These are phyloP conservation scores for Fusarium napiforme DNA, from an alignment of 2,329 filamentous ascomycete species.

Conservation along the genomic window DNA sequence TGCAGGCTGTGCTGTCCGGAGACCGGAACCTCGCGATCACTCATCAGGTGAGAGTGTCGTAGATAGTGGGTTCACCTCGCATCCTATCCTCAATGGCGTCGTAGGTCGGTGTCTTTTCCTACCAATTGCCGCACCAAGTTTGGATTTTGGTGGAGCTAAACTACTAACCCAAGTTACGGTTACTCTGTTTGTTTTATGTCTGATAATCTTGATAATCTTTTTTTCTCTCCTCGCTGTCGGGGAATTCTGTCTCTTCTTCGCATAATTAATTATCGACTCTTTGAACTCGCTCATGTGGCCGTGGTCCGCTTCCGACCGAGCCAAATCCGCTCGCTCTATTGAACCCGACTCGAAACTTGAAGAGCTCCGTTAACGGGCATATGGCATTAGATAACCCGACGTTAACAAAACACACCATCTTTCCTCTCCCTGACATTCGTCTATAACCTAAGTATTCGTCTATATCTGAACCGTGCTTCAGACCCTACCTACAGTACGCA, in stretches of 20 bases:
- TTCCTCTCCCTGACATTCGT: neutral
- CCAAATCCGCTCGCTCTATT: constrained; percentile 34
- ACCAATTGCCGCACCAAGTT: constrained; percentile 36
- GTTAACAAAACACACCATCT: constrained; percentile 19
- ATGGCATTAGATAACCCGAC: constrained; percentile 1
- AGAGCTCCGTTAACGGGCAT: constrained; percentile 43
- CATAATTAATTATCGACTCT: neutral
- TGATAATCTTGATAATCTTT: constrained; percentile 39
- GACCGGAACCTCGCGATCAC: constrained; percentile 37
- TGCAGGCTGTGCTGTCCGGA: constrained; percentile 40
- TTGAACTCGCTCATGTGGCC: neutral
- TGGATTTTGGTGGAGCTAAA: constrained; percentile 25
- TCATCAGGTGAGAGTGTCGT: constrained; percentile 38
- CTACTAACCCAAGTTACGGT: neutral
- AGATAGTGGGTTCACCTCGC: constrained; percentile 31
- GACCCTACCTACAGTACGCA: neutral
- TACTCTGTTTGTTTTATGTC: constrained; percentile 10
- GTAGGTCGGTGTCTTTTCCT: constrained; percentile 12
- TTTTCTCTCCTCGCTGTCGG: neutral
- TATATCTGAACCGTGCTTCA: neutral
- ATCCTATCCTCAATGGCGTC: constrained; percentile 21
- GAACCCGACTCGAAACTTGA: constrained; percentile 32
- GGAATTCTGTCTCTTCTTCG: neutral
- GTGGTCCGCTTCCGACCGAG: constrained; percentile 32
- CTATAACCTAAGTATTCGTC: neutral